A percentile compares a stretch with the other conserved stretches of the same genome.
These are phyloP conservation scores for Globisporangium yorkense DNA, from an alignment of 352 stramenopile species.

Conservation along the genomic window DNA sequence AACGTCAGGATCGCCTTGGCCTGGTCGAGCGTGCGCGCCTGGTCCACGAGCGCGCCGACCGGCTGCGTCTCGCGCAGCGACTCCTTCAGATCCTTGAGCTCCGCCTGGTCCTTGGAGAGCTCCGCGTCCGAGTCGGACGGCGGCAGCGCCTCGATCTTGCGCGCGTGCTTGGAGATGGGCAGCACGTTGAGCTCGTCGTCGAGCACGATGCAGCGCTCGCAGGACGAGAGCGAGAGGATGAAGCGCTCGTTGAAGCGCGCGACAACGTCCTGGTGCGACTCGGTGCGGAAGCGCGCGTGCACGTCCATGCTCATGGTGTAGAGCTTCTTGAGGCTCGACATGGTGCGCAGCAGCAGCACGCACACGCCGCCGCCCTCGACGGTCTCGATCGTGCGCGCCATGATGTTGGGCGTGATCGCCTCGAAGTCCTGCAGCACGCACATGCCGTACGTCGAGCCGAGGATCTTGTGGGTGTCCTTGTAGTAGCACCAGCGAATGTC, in stretches of 20 bases:
- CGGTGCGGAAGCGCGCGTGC: slow-evolving; percentile 87
- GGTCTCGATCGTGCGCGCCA: slow-evolving; percentile 99
- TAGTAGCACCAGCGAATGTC: slow-evolving; percentile 99
- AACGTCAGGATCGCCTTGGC: slow-evolving; percentile 96
- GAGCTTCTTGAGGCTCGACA: slow-evolving; percentile 97
- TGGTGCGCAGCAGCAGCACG: slow-evolving; percentile 96
- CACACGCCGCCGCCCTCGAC: slow-evolving; percentile 97
- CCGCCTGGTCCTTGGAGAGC: slow-evolving; percentile 70
- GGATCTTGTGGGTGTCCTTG: slow-evolving; percentile 98
- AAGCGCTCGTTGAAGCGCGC: slow-evolving; percentile 99
- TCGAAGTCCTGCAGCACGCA: slow-evolving; percentile 99
- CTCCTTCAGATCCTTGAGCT: slow-evolving; percentile 93
- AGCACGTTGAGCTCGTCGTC: slow-evolving; percentile 99
- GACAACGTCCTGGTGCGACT: slow-evolving; percentile 93
- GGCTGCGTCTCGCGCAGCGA: slow-evolving; percentile 94
- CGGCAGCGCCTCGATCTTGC: slow-evolving; percentile 83
- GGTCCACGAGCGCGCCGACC: slow-evolving; percentile 92
- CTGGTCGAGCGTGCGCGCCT: slow-evolving; percentile 95
- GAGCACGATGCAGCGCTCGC: slow-evolving; percentile 95
- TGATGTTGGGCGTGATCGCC: slow-evolving; percentile 98
- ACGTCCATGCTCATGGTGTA: slow-evolving; percentile 99
- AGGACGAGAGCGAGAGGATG: slow-evolving; percentile 96
- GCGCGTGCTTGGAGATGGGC: slow-evolving; percentile 91
- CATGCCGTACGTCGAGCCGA: slow-evolving; percentile 98
- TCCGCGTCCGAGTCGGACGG: slow-evolving; percentile 50